phyloP scores from a whole-genome alignment of 192 early-diverging fungal genomes.

The Linnemannia schmuckeri region DNA sequence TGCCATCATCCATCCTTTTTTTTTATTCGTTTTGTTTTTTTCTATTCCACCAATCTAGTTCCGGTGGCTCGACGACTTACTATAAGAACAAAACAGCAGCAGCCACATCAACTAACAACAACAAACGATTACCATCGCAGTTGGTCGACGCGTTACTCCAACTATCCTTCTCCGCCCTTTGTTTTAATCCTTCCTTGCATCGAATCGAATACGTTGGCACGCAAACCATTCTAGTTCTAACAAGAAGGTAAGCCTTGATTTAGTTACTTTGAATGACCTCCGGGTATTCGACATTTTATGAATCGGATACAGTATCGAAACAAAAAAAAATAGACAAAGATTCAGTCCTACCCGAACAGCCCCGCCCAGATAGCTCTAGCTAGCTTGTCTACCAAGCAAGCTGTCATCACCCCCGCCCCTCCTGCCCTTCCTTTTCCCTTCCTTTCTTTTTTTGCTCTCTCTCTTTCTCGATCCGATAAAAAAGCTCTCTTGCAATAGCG shows the following conservation, averaged over 20 bases:
- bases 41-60: slow-evolving; percentile 2
- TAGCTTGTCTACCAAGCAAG: too few species aligned
- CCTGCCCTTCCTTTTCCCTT: background rate
- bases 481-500: slow-evolving; percentile 1
- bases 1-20: background rate
- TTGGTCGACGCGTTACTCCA: background rate
- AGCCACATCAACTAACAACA: background rate
- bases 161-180: background rate
- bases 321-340: background rate
- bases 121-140: background rate
- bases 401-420: background rate
- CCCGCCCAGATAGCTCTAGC: too few species aligned
- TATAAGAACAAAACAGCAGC: background rate
- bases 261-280: background rate
- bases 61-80: background rate
- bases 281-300: background rate
- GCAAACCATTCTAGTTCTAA: background rate
- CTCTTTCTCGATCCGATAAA: background rate
- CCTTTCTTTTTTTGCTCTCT: background rate
- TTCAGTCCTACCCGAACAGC: background rate
- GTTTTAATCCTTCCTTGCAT: background rate
- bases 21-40: background rate
- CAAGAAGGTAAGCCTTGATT: slow-evolving; percentile 1
- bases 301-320: background rate
- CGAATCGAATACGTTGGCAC: background rate